Conservation (phyloP, 306 rosid genomes). For the Quercus ilex region DNA sequence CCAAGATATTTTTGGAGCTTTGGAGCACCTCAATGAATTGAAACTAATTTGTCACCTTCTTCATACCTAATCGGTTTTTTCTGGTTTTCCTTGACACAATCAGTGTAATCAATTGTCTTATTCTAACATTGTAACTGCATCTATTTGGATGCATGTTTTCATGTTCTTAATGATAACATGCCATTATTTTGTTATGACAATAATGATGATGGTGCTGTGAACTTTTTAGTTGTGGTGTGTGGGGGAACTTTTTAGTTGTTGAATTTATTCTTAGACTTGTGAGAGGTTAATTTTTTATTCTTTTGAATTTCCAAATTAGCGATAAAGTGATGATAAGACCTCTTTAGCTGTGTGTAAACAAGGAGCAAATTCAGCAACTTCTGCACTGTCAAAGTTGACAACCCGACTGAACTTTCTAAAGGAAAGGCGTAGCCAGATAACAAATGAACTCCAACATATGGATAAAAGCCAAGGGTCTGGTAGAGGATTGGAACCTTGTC, state of each 20-base stretch:
- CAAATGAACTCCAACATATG: slow-evolving; percentile 55
- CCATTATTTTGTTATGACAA: too few species aligned
- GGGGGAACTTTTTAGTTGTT: not conserved
- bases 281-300: not conserved
- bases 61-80: too few species aligned
- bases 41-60: not conserved
- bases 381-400: slow-evolving; percentile 76
- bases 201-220: too few species aligned
- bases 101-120: too few species aligned
- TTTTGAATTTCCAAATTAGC: not conserved
- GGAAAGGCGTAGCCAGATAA: slow-evolving; percentile 57
- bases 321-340: slow-evolving; percentile 14
- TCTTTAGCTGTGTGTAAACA: slow-evolving; percentile 40
- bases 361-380: slow-evolving; percentile 50
- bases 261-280: not conserved
- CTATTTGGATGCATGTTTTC: too few species aligned
- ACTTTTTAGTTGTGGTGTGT: not conserved
- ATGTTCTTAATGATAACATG: too few species aligned
- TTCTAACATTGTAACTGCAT: not conserved
- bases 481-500: slow-evolving; percentile 38
- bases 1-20: not conserved
- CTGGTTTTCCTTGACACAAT: too few species aligned
- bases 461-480: slow-evolving; percentile 45
- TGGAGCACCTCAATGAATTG: not conserved
- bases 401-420: slow-evolving; percentile 75